phyloP scores from a whole-genome alignment of 352 stramenopile genomes.

The Phytophthora multivora region DNA sequence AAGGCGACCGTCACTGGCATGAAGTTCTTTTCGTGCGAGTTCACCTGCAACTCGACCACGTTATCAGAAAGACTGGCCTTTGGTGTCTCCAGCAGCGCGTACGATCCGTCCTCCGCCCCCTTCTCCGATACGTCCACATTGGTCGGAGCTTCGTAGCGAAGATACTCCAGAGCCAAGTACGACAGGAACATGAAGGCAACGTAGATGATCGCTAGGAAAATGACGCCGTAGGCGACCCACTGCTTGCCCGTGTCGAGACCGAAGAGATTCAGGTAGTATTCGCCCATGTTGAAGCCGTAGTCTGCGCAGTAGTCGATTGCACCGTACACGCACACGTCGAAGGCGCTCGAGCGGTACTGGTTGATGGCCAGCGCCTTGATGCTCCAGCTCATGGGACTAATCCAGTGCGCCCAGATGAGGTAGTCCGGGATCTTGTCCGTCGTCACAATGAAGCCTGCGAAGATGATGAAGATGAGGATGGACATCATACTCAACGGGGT shows the following conservation, averaged over 20 bases:
- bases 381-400: conserved; percentile 60
- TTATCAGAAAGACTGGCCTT: neutral
- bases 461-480: conserved; percentile 52
- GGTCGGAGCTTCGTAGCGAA: conserved; percentile 23
- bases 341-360: conserved; percentile 28
- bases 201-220: conserved; percentile 13
- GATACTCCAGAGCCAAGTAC: conserved; percentile 13
- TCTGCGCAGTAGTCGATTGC: conserved; percentile 26
- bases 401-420: conserved; percentile 60
- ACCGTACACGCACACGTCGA: conserved; percentile 33
- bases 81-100: conserved; percentile 17
- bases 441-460: conserved; percentile 52
- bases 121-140: conserved; percentile 20
- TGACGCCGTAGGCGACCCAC: conserved; percentile 25
- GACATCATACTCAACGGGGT: conserved; percentile 44
- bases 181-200: conserved; percentile 31
- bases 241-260: conserved; percentile 14
- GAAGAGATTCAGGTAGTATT: conserved; percentile 36
- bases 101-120: neutral
- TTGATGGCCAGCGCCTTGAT: conserved; percentile 37
- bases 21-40: conserved; percentile 20
- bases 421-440: conserved; percentile 48
- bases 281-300: conserved; percentile 39
- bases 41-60: neutral
- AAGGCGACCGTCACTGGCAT: conserved; percentile 25